Evolutionary conservation across 345 rosid species (phyloP), one percentile per base, ranked within the genome.

Genomic region (Punica granatum): DNA sequence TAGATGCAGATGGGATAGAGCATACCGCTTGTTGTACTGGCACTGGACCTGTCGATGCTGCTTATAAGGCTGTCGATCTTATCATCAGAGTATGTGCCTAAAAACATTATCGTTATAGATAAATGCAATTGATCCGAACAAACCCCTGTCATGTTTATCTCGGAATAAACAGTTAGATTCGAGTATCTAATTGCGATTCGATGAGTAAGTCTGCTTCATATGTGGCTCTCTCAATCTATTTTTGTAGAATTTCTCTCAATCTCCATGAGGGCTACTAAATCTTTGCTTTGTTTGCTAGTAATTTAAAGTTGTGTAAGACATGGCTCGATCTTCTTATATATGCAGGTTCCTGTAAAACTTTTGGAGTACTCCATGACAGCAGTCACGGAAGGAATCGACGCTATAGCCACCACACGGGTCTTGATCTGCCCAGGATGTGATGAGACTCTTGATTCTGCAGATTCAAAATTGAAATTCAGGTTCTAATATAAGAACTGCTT

Each of bases 31-130:
- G 97, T 73, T 76, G 97, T 44, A 75, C 86, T 31, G 98, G 98
- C 67, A 74, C 88, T 65, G 98, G 98, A 21, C 96, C 98, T 14
- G 96, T 93, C 19, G 98, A 93, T 84, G 85, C 97, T 41, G 97
- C 91, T 34, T 93, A 90, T 81, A 93, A 90, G 79, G 99, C 99
- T 70, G 77, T 91, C 28, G 88, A 90, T 80, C 86, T 87, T 64
- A 86, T 93, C 51, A 90, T 88, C 53, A 84, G 87, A 94, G 98
- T 90, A 66, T 37, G 5, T 5, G 5, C 11, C 41, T 37, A 37
- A 37, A 4, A 37, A 37, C 11, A 11, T 37, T n/a, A n/a, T n/a
- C n/a, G n/a, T n/a, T n/a, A n/a, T n/a, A n/a, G n/a, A n/a, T n/a
- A n/a, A n/a, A n/a, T n/a, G n/a, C n/a, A n/a, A n/a, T n/a, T n/a